These are phyloP conservation scores for Rheum nobile DNA, from an alignment of 148 eudicot species.

Conservation along the genomic window DNA sequence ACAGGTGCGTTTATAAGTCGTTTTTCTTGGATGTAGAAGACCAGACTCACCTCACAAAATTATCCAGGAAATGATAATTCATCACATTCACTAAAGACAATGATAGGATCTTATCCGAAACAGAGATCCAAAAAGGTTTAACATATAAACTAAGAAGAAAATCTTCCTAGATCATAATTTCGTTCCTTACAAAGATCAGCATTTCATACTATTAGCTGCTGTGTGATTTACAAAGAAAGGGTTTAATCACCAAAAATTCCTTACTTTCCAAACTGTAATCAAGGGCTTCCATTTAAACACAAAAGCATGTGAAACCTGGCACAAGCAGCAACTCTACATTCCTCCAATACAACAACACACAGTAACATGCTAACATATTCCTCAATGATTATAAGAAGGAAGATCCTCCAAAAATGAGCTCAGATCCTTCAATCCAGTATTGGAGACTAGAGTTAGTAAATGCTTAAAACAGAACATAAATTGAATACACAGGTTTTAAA, in stretches of 20 bases:
- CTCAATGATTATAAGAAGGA: too few relatives aligned
- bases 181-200: not conserved
- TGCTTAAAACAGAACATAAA: not conserved
- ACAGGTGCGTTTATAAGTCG: not conserved
- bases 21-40: not conserved
- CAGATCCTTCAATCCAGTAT: not conserved
- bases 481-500: not conserved
- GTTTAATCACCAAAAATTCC: not conserved
- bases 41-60: not conserved
- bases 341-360: not conserved
- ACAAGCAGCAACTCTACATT: not conserved
- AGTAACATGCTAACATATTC: too few relatives aligned
- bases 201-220: not conserved
- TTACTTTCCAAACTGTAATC: not conserved
- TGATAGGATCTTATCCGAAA: not conserved
- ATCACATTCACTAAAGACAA: not conserved
- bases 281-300: not conserved
- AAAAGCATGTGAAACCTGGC: not conserved
- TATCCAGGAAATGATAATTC: not conserved
- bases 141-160: not conserved
- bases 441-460: not conserved
- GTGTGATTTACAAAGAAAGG: not conserved
- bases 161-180: not conserved
- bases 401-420: not conserved
- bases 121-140: not conserved